Evolutionary conservation across 2,329 filamentous ascomycete genomes (phyloP).

Genomic region (Eurotiales sp.): DNA sequence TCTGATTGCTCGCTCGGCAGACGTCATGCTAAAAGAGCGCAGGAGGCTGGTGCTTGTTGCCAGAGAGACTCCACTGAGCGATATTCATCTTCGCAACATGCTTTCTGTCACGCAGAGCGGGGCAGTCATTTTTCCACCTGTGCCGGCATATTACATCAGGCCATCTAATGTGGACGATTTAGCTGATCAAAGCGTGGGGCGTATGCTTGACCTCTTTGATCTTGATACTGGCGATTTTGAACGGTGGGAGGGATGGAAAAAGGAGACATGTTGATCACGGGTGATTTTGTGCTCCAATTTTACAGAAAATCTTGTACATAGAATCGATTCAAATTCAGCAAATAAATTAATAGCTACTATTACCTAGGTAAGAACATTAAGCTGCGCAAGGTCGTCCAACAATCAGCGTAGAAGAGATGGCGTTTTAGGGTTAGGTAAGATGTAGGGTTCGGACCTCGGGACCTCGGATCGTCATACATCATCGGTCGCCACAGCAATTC

Average conservation of each 20-base stretch:
- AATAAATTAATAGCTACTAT: no score
- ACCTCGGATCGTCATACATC: no score
- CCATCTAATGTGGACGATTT: slow-evolving; percentile 40
- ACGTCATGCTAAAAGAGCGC: slow-evolving; percentile 47
- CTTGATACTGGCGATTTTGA: slow-evolving; percentile 39
- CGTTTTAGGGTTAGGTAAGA: no score
- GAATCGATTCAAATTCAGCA: no score
- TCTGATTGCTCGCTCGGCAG: slow-evolving; percentile 44
- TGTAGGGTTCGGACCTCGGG: no score
- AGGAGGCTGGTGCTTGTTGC: slow-evolving; percentile 38
- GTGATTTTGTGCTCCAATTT: no score
- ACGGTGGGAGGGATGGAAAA: slow-evolving; percentile 22
- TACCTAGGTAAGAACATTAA: no score
- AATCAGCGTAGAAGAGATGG: no score
- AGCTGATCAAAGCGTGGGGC: slow-evolving; percentile 44
- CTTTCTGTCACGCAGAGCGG: slow-evolving; percentile 33
- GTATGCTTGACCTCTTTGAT: slow-evolving; percentile 46
- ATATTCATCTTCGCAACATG: slow-evolving; percentile 49
- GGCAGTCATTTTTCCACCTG: slow-evolving; percentile 44
- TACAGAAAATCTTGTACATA: no score
- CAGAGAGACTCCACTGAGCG: slow-evolving; percentile 46
- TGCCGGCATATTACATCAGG: slow-evolving; percentile 44
- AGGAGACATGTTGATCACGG: neutral
- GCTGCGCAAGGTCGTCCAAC: no score
- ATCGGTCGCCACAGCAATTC: no score